These are phyloP conservation scores for Phytophthora capsici DNA, from an alignment of 352 stramenopile species.

Conservation along the genomic window DNA sequence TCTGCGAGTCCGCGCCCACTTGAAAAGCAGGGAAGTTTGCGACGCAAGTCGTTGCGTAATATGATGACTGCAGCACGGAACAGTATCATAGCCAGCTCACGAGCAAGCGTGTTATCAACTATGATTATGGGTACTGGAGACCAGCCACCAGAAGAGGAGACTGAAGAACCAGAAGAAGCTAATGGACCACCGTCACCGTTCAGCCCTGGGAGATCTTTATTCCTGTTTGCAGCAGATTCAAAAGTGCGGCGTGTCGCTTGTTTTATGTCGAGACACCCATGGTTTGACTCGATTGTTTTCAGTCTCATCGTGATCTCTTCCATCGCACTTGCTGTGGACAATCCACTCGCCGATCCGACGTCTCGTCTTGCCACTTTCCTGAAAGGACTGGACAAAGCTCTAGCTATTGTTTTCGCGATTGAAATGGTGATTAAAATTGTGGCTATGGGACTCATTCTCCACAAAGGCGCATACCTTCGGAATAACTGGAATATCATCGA, in stretches of 20 bases:
- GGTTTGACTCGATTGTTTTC: slow-evolving; percentile 87
- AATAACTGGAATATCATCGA: slow-evolving; percentile 93
- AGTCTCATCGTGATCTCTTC: slow-evolving; percentile 85
- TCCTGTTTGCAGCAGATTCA: slow-evolving; percentile 57
- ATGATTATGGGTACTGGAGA: slow-evolving; percentile 10
- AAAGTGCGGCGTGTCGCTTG: slow-evolving; percentile 46
- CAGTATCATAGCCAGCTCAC: slow-evolving; percentile 23
- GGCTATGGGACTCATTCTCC: slow-evolving; percentile 73
- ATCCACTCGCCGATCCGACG: slow-evolving; percentile 72
- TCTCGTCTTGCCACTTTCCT: slow-evolving; percentile 51
- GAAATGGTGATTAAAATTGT: slow-evolving; percentile 93
- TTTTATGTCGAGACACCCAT: slow-evolving; percentile 60
- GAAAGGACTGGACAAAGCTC: slow-evolving; percentile 68
- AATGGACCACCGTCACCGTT: not conserved
- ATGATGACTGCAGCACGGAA: slow-evolving; percentile 16
- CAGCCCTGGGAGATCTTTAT: slow-evolving; percentile 41
- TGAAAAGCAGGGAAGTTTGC: not conserved
- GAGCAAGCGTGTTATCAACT: slow-evolving; percentile 18
- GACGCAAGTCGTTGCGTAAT: slow-evolving; percentile 13
- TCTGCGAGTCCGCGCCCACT: not conserved
- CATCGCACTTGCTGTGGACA: slow-evolving; percentile 87
- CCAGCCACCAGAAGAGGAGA: slow-evolving; percentile 2
- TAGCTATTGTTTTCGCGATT: slow-evolving; percentile 83
- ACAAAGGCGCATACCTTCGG: slow-evolving; percentile 81
- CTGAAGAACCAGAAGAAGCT: slow-evolving; percentile 7